Percentiles rank a stretch among this genome's conserved stretches.
phyloP scores from a whole-genome alignment of 129 eudicot genomes.

The Flaveria sonorensis region DNA sequence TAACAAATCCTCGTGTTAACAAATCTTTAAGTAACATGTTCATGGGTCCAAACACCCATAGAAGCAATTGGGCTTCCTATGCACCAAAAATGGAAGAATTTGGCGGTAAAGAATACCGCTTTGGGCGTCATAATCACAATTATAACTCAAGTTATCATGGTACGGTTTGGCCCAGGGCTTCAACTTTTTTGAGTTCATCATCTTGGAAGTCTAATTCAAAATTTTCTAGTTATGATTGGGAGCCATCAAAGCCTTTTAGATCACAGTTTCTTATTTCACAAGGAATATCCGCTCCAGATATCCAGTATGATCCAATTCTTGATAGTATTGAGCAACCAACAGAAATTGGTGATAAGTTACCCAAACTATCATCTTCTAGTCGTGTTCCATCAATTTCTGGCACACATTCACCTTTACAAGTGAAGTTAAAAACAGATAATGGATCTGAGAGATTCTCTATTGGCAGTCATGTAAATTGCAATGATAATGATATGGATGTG shows the following conservation, averaged over 20 bases:
- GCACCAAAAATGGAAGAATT: conserved; percentile 37
- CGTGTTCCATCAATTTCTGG: conserved; percentile 40
- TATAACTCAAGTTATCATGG: conserved; percentile 26
- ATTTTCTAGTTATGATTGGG: conserved; percentile 56
- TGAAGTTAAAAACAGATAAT: conserved; percentile 28
- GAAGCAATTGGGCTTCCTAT: conserved; percentile 34
- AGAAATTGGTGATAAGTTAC: conserved; percentile 29
- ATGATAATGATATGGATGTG: conserved; percentile 30
- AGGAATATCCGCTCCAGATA: conserved; percentile 44
- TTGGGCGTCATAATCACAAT: conserved; percentile 26
- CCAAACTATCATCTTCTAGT: conserved; percentile 40
- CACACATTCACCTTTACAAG: conserved; percentile 28
- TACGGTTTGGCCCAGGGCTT: conserved; percentile 36
- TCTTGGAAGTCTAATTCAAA: conserved; percentile 50
- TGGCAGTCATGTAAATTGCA: conserved; percentile 31
- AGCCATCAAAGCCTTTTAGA: conserved; percentile 73
- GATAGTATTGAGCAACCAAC: conserved; percentile 56
- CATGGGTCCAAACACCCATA: conserved; percentile 25
- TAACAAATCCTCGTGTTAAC: conserved; percentile 12
- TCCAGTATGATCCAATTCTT: conserved; percentile 59
- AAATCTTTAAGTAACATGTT: conserved; percentile 21
- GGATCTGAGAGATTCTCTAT: conserved; percentile 33
- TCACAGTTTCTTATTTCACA: conserved; percentile 56
- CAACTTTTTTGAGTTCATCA: conserved; percentile 45
- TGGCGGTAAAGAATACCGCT: conserved; percentile 36